Conservation (phyloP, 1,284 basidiomycete species). For the Caloboletus inedulis region DNA sequence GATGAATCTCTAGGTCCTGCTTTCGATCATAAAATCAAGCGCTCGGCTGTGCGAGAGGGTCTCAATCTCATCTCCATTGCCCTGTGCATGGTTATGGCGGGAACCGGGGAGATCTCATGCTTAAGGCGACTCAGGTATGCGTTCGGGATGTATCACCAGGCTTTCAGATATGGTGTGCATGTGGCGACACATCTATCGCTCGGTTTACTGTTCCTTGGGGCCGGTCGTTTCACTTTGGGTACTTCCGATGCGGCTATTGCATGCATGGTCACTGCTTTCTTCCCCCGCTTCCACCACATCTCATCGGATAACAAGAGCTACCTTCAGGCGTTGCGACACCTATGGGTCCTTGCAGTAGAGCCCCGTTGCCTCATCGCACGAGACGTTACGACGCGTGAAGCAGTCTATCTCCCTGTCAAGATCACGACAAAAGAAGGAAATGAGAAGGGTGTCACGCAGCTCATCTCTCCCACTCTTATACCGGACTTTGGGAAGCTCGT, state of each 20-base stretch:
- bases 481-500: slow-evolving; percentile 80
- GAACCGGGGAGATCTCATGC: slow-evolving; percentile 91
- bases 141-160: slow-evolving; percentile 85
- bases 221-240: slow-evolving; percentile 89
- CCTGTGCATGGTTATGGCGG: slow-evolving; percentile 91
- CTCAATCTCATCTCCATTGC: slow-evolving; percentile 85
- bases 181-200: slow-evolving; percentile 90
- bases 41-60: slow-evolving; percentile 84
- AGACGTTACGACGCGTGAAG: slow-evolving; percentile 86
- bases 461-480: slow-evolving; percentile 90
- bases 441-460: slow-evolving; percentile 59
- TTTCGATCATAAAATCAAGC: slow-evolving; percentile 83
- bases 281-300: slow-evolving; percentile 78
- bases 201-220: slow-evolving; percentile 91
- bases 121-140: slow-evolving; percentile 86
- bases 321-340: slow-evolving; percentile 89
- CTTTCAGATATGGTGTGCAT: slow-evolving; percentile 85
- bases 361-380: slow-evolving; percentile 89
- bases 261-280: slow-evolving; percentile 86
- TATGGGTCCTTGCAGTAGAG: slow-evolving; percentile 95
- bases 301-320: slow-evolving; percentile 89
- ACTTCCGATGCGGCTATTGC: slow-evolving; percentile 91
- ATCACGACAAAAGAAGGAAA: slow-evolving; percentile 69
- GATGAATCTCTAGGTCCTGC: slow-evolving; percentile 49
- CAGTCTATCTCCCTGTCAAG: slow-evolving; percentile 89